Evolutionary conservation across 1,284 basidiomycete genomes (phyloP).

Genomic region (Xerocomus nothofagi): DNA sequence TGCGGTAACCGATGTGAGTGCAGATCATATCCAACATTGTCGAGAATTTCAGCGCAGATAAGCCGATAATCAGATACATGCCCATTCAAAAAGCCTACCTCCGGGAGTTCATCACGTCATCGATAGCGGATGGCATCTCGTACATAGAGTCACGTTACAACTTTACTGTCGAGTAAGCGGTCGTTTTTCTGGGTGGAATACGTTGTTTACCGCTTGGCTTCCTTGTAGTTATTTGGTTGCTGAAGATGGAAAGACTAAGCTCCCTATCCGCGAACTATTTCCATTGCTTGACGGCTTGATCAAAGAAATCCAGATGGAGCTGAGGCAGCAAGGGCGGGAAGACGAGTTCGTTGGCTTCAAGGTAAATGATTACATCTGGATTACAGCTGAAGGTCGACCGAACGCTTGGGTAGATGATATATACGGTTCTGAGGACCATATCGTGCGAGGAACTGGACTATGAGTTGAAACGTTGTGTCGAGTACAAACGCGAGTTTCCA

Average conservation of each 20-base stretch:
- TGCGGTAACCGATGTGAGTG: conserved; percentile 45
- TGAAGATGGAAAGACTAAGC: conserved; percentile 53
- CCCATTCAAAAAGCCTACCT: conserved; percentile 21
- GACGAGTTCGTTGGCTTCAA: conserved; percentile 64
- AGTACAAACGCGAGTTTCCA: conserved; percentile 71
- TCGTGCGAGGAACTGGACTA: conserved; percentile 59
- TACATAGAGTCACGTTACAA: conserved; percentile 71
- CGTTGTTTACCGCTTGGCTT: neutral
- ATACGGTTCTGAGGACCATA: conserved; percentile 60
- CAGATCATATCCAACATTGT: neutral
- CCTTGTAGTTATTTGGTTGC: conserved; percentile 46
- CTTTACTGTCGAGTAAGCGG: conserved; percentile 55
- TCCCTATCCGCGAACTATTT: conserved; percentile 62
- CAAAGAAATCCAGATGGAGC: conserved; percentile 52
- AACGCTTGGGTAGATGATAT: conserved; percentile 55
- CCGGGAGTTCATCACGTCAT: conserved; percentile 40
- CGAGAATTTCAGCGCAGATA: neutral
- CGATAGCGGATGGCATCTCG: conserved; percentile 70
- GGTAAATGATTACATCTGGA: conserved; percentile 37
- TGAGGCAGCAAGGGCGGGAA: conserved; percentile 51
- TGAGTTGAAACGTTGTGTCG: conserved; percentile 70
- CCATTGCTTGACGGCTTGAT: conserved; percentile 53
- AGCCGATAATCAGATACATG: conserved; percentile 29
- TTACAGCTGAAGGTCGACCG: neutral
- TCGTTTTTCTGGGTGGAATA: neutral